These are phyloP conservation scores for Phytophthora sansomeana DNA, from an alignment of 352 stramenopile genomes.

Conservation along the genomic window DNA sequence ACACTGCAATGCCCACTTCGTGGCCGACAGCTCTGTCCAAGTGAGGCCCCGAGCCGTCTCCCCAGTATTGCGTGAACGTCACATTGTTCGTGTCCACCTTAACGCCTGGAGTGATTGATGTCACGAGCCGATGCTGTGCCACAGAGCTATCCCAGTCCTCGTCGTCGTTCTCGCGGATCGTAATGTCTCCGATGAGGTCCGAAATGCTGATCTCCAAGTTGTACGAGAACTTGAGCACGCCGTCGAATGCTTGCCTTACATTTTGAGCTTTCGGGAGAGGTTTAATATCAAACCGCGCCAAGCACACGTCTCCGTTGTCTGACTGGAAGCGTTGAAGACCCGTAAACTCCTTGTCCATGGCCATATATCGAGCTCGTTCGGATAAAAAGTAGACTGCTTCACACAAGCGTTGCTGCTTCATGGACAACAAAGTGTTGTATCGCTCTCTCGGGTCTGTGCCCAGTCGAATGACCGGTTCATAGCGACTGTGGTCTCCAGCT, in stretches of 20 bases:
- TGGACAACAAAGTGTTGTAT: constrained; percentile 40
- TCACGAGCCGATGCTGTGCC: constrained; percentile 49
- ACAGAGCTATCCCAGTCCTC: constrained; percentile 40
- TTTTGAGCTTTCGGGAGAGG: constrained; percentile 39
- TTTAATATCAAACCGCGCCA: constrained; percentile 56
- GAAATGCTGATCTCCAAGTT: constrained; percentile 58
- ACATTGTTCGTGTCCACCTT: constrained; percentile 55
- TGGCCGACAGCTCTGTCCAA: constrained; percentile 20
- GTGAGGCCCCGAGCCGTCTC: constrained; percentile 28
- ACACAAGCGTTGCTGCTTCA: constrained; percentile 50
- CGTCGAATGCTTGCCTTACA: constrained; percentile 51
- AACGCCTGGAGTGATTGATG: constrained; percentile 34
- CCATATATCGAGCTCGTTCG: constrained; percentile 44
- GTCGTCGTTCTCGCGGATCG: constrained; percentile 53
- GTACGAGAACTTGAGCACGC: constrained; percentile 52
- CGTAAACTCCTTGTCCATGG: constrained; percentile 43
- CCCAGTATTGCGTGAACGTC: constrained; percentile 45
- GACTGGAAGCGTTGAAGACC: constrained; percentile 52
- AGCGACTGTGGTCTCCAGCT: constrained; percentile 36
- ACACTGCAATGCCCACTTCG: constrained; percentile 42
- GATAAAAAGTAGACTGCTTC: constrained; percentile 48
- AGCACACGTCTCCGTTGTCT: constrained; percentile 42
- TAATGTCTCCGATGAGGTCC: constrained; percentile 49
- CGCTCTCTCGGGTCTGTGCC: constrained; percentile 35
- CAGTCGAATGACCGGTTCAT: constrained; percentile 48